Evolutionary conservation across 106 monocot species (phyloP).

Genomic region (Narthecium ossifragum): DNA sequence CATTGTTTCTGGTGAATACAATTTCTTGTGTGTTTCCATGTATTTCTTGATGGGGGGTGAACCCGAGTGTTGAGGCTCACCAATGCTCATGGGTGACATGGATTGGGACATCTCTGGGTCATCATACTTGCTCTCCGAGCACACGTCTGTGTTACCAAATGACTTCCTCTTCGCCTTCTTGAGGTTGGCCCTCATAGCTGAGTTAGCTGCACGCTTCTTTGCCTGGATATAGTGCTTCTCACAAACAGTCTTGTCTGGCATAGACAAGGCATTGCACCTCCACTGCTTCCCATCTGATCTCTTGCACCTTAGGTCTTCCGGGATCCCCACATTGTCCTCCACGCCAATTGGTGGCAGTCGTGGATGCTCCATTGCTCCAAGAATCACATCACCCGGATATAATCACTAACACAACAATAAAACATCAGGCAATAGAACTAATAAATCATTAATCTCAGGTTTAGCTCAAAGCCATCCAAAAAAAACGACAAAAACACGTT

Average conservation of each 20-base stretch:
- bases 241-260: conserved; percentile 99
- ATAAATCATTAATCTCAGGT: too few species aligned
- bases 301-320: conserved; percentile 95
- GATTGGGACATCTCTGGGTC: conserved; percentile 27
- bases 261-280: conserved; percentile 91
- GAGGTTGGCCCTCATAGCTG: conserved; percentile 62
- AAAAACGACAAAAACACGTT: too few species aligned
- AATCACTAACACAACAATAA: neutral
- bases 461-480: too few species aligned
- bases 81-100: conserved; percentile 20
- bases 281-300: conserved; percentile 99
- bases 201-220: conserved; percentile 87
- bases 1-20: conserved; percentile 11
- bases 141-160: conserved; percentile 10
- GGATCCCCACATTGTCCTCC: conserved; percentile 49
- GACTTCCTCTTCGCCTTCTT: conserved; percentile 35
- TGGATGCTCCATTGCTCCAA: neutral
- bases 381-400: neutral
- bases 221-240: conserved; percentile 99
- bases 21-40: conserved; percentile 32
- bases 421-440: too few species aligned
- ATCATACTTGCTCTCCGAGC: conserved; percentile 19
- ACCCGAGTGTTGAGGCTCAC: conserved; percentile 9
- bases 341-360: too few species aligned
- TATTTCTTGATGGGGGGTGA: conserved; percentile 23